Percentiles rank a stretch among this genome's conserved stretches.
These are phyloP conservation scores for Yamadazyma dushanensis DNA, from an alignment of 1,139 yeast genomes.

Conservation along the genomic window DNA sequence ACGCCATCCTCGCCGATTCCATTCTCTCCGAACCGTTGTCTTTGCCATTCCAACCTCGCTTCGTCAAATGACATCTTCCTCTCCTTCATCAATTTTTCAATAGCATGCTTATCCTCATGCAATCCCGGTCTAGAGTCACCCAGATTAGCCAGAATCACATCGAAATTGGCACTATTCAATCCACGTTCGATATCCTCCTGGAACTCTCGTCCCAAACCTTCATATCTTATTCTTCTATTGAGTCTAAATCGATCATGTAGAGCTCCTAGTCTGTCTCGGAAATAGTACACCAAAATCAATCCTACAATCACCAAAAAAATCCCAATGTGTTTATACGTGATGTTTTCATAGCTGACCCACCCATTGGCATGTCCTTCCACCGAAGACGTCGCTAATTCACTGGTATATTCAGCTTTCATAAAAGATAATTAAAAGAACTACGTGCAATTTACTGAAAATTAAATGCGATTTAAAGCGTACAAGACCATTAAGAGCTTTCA, in stretches of 20 bases:
- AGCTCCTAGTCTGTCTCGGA: conserved; percentile 19
- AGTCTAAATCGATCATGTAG: conserved; percentile 27
- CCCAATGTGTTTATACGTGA: conserved; percentile 14
- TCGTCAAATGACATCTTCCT: conserved; percentile 59
- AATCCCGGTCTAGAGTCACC: conserved; percentile 63
- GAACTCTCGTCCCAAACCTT: conserved; percentile 38
- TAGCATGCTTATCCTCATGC: conserved; percentile 49
- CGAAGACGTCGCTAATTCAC: conserved; percentile 6
- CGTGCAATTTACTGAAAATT: no score
- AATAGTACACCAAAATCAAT: conserved; percentile 21
- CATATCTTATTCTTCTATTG: conserved; percentile 23
- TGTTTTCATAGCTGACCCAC: conserved; percentile 8
- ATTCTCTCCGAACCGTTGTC: conserved; percentile 46
- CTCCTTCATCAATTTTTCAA: conserved; percentile 54
- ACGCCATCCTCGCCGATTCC: conserved; percentile 49
- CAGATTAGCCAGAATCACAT: conserved; percentile 46
- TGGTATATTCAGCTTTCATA: conserved; percentile 11
- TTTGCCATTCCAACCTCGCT: conserved; percentile 60
- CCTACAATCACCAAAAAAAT: conserved; percentile 15
- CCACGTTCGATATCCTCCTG: conserved; percentile 66
- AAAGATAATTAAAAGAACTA: not conserved
- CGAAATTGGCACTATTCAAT: conserved; percentile 58
- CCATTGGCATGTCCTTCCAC: conserved; percentile 10
- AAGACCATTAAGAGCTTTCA: no score
- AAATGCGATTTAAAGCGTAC: no score